Evolutionary conservation across 352 stramenopile genomes (phyloP).

Genomic region (Phytophthora citrophthora): DNA sequence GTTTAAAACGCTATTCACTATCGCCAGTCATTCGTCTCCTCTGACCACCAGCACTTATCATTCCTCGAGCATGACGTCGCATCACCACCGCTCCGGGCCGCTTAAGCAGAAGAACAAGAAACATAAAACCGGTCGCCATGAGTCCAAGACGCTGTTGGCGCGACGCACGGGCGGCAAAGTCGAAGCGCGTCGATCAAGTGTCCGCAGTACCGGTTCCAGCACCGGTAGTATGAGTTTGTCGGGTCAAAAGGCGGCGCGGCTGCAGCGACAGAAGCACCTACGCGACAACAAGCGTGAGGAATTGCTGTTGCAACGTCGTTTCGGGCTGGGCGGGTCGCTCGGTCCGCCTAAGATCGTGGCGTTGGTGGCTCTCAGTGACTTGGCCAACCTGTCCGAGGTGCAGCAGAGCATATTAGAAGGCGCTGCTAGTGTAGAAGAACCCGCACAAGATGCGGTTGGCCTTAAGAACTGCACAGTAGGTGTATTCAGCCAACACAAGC

Average conservation of each 20-base stretch:
- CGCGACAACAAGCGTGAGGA: conserved; percentile 89
- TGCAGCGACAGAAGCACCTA: conserved; percentile 86
- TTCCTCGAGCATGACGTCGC: conserved; percentile 55
- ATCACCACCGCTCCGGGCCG: conserved; percentile 88
- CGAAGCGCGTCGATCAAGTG: conserved; percentile 52
- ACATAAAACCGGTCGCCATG: conserved; percentile 89
- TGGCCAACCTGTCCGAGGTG: conserved; percentile 68
- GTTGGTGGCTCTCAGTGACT: conserved; percentile 78
- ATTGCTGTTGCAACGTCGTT: conserved; percentile 83
- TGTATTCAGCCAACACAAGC: conserved; percentile 86
- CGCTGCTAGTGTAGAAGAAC: conserved; percentile 64
- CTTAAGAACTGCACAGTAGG: conserved; percentile 75
- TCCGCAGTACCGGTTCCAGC: conserved; percentile 46
- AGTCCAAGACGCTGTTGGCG: conserved; percentile 78
- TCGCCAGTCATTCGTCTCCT: conserved; percentile 9
- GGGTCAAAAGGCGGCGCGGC: conserved; percentile 74
- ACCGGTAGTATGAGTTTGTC: conserved; percentile 56
- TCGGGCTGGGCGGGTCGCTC: conserved; percentile 68
- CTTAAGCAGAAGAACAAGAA: conserved; percentile 94
- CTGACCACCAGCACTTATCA: conserved; percentile 28
- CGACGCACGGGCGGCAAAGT: conserved; percentile 81
- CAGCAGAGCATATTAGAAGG: conserved; percentile 73
- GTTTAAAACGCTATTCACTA: neutral
- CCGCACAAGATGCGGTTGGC: conserved; percentile 38
- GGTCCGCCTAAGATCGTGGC: conserved; percentile 88